phyloP scores from a whole-genome alignment of 768 basidiomycete genomes.

The Atractiella rhizophila region DNA sequence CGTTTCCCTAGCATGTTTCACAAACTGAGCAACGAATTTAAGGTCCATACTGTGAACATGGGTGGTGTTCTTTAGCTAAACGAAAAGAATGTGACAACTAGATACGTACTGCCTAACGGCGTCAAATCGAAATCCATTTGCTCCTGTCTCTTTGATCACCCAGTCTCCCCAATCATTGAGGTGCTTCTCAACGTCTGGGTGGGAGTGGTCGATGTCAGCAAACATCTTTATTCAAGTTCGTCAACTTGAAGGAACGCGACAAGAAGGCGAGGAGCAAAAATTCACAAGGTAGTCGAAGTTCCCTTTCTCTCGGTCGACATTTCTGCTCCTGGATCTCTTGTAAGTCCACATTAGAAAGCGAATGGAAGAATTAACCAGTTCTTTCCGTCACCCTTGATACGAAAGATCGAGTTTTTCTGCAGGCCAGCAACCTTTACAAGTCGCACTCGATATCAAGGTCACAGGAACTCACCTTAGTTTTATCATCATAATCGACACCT shows the following conservation, averaged over 20 bases:
- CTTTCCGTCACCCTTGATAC: constrained; percentile 26
- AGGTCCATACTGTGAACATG: constrained; percentile 18
- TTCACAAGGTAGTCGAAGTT: constrained; percentile 5
- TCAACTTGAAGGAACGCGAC: too few relatives aligned
- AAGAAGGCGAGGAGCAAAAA: not conserved
- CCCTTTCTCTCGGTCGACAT: constrained; percentile 24
- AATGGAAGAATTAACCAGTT: constrained; percentile 11
- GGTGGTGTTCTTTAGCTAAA: too few relatives aligned
- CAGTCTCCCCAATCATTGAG: constrained; percentile 22
- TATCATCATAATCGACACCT: constrained; percentile 25
- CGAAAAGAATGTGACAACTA: too few relatives aligned
- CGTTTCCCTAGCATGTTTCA: constrained; percentile 21
- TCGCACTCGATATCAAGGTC: too few relatives aligned
- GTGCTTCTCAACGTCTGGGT: constrained; percentile 22
- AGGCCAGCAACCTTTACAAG: constrained; percentile 12
- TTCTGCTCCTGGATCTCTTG: constrained; percentile 14
- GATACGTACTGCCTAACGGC: constrained; percentile 18
- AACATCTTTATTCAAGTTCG: constrained; percentile 1
- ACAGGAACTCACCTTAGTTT: too few relatives aligned
- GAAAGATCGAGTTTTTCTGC: constrained; percentile 10
- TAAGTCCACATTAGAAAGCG: too few relatives aligned
- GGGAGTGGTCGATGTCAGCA: constrained; percentile 21
- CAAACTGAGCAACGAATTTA: constrained; percentile 22
- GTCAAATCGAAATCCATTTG: constrained; percentile 24
- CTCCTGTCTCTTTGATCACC: constrained; percentile 25